phyloP scores from a whole-genome alignment of 495 filamentous ascomycete species.

The Aspergillus nanangensis region DNA sequence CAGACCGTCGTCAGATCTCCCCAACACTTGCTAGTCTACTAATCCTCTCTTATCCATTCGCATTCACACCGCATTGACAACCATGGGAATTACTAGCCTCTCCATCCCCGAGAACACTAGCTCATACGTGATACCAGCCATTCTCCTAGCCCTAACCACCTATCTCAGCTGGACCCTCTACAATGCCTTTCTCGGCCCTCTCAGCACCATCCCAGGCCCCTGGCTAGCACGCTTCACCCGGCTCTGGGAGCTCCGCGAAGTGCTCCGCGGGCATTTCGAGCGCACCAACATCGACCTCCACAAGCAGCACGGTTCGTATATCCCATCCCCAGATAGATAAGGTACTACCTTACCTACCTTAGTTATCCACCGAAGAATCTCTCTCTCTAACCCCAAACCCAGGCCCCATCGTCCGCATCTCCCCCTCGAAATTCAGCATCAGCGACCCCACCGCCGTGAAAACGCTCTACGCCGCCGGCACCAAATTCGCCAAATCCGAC shows the following conservation, averaged over 20 bases:
- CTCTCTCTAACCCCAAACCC: too few species aligned
- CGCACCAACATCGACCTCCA: conserved; percentile 4
- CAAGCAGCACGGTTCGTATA: conserved; percentile 5
- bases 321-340: conserved; percentile 16
- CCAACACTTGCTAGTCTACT: too few species aligned
- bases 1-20: too few species aligned
- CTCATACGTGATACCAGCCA: too few species aligned
- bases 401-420: conserved; percentile 59
- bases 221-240: conserved; percentile 8
- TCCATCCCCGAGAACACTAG: too few species aligned
- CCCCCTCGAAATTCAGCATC: conserved; percentile 59
- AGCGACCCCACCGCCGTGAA: conserved; percentile 60
- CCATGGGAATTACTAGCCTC: too few species aligned
- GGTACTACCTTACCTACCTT: not conserved
- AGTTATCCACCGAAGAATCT: not conserved
- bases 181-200: too few species aligned
- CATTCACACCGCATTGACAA: too few species aligned
- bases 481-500: conserved; percentile 62
- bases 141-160: too few species aligned
- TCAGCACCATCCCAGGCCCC: conserved; percentile 2
- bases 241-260: conserved; percentile 3
- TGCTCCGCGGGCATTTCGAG: conserved; percentile 4
- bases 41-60: too few species aligned
- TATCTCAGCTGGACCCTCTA: too few species aligned
- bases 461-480: conserved; percentile 68